These are phyloP conservation scores for Pseudogymnoascus sp. DNA, from an alignment of 2,329 filamentous ascomycete species.

Conservation along the genomic window DNA sequence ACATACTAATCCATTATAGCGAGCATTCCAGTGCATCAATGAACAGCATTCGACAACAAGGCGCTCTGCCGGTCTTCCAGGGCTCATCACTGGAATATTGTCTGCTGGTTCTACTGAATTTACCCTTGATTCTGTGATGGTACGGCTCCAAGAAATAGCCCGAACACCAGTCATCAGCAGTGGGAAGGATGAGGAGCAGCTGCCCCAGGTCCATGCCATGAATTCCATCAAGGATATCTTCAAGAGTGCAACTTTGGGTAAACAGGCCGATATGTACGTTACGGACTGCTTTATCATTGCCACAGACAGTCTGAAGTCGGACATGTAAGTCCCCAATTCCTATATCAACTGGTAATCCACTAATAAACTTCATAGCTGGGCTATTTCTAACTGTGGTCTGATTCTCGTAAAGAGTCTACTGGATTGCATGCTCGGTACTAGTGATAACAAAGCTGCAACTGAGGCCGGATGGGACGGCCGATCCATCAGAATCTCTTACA, in stretches of 20 bases:
- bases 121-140: conserved; percentile 58
- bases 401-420: conserved; percentile 83
- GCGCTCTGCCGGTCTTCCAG: conserved; percentile 84
- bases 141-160: conserved; percentile 53
- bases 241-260: conserved; percentile 68
- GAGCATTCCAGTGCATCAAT: conserved; percentile 61
- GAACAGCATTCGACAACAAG: conserved; percentile 75
- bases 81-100: conserved; percentile 74
- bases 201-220: conserved; percentile 89
- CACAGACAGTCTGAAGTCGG: conserved; percentile 67
- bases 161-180: conserved; percentile 43
- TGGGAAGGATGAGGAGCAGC: conserved; percentile 54
- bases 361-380: conserved; percentile 53
- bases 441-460: conserved; percentile 57
- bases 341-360: background rate
- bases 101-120: conserved; percentile 52
- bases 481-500: conserved; percentile 59
- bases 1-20: conserved; percentile 32
- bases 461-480: conserved; percentile 57
- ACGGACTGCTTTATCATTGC: conserved; percentile 71
- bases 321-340: conserved; percentile 49
- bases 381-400: conserved; percentile 85
- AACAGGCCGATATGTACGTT: conserved; percentile 65
- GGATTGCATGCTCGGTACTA: conserved; percentile 67
- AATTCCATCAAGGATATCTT: conserved; percentile 93